These are phyloP conservation scores for Baorangia bicolor DNA, from an alignment of 768 basidiomycete genomes.

Conservation along the genomic window DNA sequence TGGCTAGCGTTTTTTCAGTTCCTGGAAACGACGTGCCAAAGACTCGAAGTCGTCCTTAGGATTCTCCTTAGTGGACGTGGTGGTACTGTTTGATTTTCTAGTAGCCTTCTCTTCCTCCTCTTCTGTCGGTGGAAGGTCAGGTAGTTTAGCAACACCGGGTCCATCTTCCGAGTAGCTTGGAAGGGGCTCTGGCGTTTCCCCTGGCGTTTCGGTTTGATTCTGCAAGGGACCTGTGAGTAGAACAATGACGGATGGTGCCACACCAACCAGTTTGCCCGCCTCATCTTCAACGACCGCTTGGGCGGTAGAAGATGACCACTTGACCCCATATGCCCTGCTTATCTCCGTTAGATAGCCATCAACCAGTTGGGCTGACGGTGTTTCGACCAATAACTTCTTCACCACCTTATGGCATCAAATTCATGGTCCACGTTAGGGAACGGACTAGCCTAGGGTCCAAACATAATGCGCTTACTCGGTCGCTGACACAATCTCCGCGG, in stretches of 20 bases:
- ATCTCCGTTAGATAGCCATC: conserved; percentile 90
- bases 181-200: conserved; percentile 19
- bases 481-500: conserved; percentile 73
- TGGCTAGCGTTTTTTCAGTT: conserved; percentile 73
- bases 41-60: conserved; percentile 72
- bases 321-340: conserved; percentile 79
- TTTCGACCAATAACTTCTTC: conserved; percentile 67
- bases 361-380: conserved; percentile 73
- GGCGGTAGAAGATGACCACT: conserved; percentile 51
- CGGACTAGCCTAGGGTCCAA: neutral
- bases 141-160: conserved; percentile 38
- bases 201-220: conserved; percentile 1
- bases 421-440: conserved; percentile 1
- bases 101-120: conserved; percentile 37
- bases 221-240: conserved; percentile 9
- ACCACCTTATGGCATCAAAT: conserved; percentile 50
- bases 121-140: conserved; percentile 52
- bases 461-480: conserved; percentile 56
- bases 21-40: conserved; percentile 78
- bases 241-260: neutral
- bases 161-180: conserved; percentile 29
- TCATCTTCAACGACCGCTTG: conserved; percentile 31
- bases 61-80: conserved; percentile 14
- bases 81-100: conserved; percentile 1
- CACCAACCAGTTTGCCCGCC: conserved; percentile 41